Conservation (phyloP, 163 green algal species). For the Prototheca cutis region DNA sequence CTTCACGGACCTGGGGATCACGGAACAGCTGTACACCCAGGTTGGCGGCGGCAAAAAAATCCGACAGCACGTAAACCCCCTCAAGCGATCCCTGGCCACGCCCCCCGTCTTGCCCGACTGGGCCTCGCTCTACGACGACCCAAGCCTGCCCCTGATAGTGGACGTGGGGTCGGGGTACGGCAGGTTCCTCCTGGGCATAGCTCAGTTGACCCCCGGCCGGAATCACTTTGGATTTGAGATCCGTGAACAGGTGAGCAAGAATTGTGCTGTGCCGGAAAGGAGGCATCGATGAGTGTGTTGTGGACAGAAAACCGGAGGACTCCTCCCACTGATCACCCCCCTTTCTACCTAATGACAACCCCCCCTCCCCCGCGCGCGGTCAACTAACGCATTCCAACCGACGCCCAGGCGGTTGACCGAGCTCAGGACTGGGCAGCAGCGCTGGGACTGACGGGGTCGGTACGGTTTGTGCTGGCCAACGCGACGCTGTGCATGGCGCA, state of each 20-base stretch:
- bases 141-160: slow-evolving; percentile 53
- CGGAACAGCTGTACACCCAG: background rate
- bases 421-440: slow-evolving; percentile 58
- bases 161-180: slow-evolving; percentile 75
- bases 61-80: slow-evolving; percentile 89
- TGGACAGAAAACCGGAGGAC: no score
- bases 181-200: slow-evolving; percentile 65
- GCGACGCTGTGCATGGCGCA: slow-evolving; percentile 62
- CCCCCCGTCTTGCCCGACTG: slow-evolving; percentile 39
- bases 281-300: no score
- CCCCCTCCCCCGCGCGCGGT: no score
- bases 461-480: slow-evolving; percentile 65
- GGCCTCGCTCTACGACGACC: slow-evolving; percentile 35
- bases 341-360: background rate
- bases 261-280: no score
- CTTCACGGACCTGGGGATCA: background rate
- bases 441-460: slow-evolving; percentile 22
- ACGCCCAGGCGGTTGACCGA: slow-evolving; percentile 45
- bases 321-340: background rate
- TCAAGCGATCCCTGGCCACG: slow-evolving; percentile 52
- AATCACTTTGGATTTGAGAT: slow-evolving; percentile 85
- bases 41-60: background rate
- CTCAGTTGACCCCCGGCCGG: slow-evolving; percentile 19
- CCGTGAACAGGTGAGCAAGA: slow-evolving; percentile 38
- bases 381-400: no score